phyloP scores from a whole-genome alignment of 768 basidiomycete genomes.

The Nevesoporus exiguus region DNA sequence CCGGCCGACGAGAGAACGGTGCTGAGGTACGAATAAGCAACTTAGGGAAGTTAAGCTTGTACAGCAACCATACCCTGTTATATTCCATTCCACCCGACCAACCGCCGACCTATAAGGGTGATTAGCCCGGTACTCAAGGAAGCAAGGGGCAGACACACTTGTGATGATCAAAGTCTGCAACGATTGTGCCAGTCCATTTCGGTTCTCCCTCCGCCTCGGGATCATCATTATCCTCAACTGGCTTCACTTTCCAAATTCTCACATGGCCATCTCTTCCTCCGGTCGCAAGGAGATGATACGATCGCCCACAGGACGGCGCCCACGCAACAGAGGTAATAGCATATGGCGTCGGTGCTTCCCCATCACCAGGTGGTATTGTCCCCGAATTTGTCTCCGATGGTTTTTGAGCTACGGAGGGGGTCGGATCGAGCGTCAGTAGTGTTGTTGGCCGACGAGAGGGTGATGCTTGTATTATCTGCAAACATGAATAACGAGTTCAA shows the following conservation, averaged over 20 bases:
- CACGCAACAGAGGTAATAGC: constrained; percentile 85
- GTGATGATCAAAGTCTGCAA: constrained; percentile 88
- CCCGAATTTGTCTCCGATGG: constrained; percentile 21
- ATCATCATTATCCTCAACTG: constrained; percentile 44
- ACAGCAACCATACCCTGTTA: constrained; percentile 58
- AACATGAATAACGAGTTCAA: constrained; percentile 1
- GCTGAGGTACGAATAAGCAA: constrained; percentile 35
- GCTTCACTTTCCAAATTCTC: constrained; percentile 82
- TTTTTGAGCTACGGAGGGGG: constrained; percentile 30
- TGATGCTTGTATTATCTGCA: constrained; percentile 72
- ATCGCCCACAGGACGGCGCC: constrained; percentile 92
- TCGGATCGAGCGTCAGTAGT: constrained; percentile 52
- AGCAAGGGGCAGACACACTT: constrained; percentile 41
- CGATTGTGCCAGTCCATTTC: constrained; percentile 70
- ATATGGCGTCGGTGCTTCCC: constrained; percentile 42
- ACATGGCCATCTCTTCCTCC: constrained; percentile 87
- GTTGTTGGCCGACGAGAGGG: constrained; percentile 63
- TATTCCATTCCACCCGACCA: constrained; percentile 91
- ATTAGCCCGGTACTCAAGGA: constrained; percentile 3
- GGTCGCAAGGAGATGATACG: constrained; percentile 91
- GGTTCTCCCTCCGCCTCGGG: constrained; percentile 41
- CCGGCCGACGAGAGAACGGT: constrained; percentile 82
- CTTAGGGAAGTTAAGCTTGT: background rate
- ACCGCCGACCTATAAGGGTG: constrained; percentile 55
- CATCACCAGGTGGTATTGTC: constrained; percentile 25